A percentile compares a stretch with the other conserved stretches of the same genome.
Evolutionary conservation across 2,329 filamentous ascomycete species (phyloP).

Genomic region (Neoscytalidium dimidiatum): DNA sequence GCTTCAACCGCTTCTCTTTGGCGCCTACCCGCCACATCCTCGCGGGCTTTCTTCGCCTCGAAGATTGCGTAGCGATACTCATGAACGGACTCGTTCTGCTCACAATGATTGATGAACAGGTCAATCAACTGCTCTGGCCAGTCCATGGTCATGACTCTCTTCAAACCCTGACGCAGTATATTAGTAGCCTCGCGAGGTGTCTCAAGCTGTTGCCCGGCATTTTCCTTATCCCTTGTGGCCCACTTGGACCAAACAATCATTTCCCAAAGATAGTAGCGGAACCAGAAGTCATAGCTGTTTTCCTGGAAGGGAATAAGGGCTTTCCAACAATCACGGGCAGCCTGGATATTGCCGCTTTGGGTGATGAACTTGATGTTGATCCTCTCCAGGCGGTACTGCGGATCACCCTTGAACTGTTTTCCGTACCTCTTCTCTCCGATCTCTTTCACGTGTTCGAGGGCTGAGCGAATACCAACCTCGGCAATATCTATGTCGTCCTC

Average conservation of each 20-base stretch:
- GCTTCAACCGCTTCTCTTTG: conserved; percentile 66
- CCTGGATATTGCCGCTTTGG: conserved; percentile 75
- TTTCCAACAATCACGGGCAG: conserved; percentile 77
- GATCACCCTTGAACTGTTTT: conserved; percentile 79
- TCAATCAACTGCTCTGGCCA: conserved; percentile 77
- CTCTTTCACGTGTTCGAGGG: conserved; percentile 79
- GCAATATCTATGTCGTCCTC: conserved; percentile 83
- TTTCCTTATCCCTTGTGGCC: conserved; percentile 52
- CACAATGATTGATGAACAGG: conserved; percentile 76
- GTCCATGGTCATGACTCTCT: conserved; percentile 63
- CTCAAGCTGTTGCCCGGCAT: conserved; percentile 50
- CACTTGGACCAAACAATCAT: conserved; percentile 69
- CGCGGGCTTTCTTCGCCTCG: conserved; percentile 69
- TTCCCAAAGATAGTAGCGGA: conserved; percentile 90
- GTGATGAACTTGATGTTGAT: conserved; percentile 91
- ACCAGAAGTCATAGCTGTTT: conserved; percentile 90
- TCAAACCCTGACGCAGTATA: conserved; percentile 72
- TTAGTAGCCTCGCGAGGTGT: conserved; percentile 73
- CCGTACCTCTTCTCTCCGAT: conserved; percentile 78
- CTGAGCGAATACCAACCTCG: conserved; percentile 83
- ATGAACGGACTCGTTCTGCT: conserved; percentile 82
- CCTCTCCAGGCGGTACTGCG: conserved; percentile 82
- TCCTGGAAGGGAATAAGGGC: conserved; percentile 68
- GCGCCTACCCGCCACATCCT: conserved; percentile 63
- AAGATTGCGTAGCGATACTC: conserved; percentile 74